phyloP scores from a whole-genome alignment of 2,329 filamentous ascomycete species.

The Orbilia brochopaga region DNA sequence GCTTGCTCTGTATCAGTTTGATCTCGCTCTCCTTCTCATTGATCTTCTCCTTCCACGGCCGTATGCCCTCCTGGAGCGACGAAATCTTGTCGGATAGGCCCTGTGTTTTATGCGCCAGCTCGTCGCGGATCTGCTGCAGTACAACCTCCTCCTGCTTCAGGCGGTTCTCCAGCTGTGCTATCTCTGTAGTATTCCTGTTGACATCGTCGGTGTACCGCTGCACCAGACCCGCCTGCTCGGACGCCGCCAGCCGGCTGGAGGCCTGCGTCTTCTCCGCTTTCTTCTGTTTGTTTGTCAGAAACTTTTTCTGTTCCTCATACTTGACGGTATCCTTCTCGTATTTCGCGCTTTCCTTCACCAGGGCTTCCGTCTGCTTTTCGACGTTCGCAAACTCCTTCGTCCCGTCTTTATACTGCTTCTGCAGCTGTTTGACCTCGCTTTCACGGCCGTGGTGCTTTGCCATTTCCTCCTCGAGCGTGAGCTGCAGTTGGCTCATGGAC shows the following conservation, averaged over 20 bases:
- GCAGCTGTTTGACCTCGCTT: conserved; percentile 84
- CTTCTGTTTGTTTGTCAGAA: conserved; percentile 85
- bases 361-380: conserved; percentile 78
- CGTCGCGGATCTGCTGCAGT: conserved; percentile 80
- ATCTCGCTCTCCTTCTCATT: conserved; percentile 94
- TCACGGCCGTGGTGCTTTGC: conserved; percentile 91
- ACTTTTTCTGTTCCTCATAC: conserved; percentile 97
- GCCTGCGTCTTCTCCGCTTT: conserved; percentile 89
- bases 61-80: conserved; percentile 86
- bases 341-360: conserved; percentile 85
- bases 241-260: conserved; percentile 74
- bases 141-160: conserved; percentile 81
- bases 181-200: conserved; percentile 75
- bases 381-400: conserved; percentile 77
- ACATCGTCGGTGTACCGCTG: conserved; percentile 80
- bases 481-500: conserved; percentile 87
- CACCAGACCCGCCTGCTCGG: conserved; percentile 77
- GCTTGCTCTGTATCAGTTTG: conserved; percentile 90
- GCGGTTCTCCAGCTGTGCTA: conserved; percentile 74
- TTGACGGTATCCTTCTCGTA: conserved; percentile 97
- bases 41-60: conserved; percentile 96
- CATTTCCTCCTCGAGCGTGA: conserved; percentile 81
- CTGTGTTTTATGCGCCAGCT: conserved; percentile 80
- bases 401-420: conserved; percentile 82
- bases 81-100: conserved; percentile 91